Base-by-base conservation (phyloP, 176 grass and related monocot species). In the Alopecurus myosuroides region DNA sequence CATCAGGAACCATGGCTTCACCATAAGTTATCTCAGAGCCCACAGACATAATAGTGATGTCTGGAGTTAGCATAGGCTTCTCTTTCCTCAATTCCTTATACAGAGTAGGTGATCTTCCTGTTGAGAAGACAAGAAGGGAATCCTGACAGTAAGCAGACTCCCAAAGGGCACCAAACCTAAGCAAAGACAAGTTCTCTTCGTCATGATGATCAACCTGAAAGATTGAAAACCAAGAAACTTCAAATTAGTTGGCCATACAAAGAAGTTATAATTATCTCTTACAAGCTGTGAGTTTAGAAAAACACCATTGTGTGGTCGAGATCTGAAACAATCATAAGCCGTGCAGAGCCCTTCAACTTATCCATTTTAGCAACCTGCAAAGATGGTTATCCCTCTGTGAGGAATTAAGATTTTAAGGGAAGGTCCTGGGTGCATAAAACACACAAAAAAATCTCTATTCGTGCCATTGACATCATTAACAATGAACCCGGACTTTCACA, bases 261-360 rank as follows among this genome's bases (percentile, higher is more conserved):
- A 86, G 39, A 45, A 45, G 6, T 20, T 50, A 34, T 1, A 75
- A 34, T 34, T 22, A 34, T 75, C n/a, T n/a, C n/a, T 69, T 26
- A 0, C 18, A 81, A 74, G 26, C 22, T 12, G 33, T 3, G 7
- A 41, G 19, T 31, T 64, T 64, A 58, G 52, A 51, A 45, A 78
- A 46, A 29, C 36, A 99, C 97, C 97, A 99, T 96, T 33, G 97
- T 96, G 79, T 99, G 89, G 48, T 99, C 97, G 51, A 99, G 97
- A 75, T 96, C 97, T 39, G 97, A 99, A 88, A 99, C 93, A 33
- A 99, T 85, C 93, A 99, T 96, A 44, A 99, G 97, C 35, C 97
- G 90, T 2, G 97, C 91, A 79, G 97, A 81, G 28, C 88, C 91
- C 34, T 48, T 81, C 68, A 99, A 79, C 84, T 93, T 92, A 81